Evolutionary conservation across 2,329 filamentous ascomycete genomes (phyloP), one percentile per base, ranked within the genome.

Genomic region (Gnomoniopsis smithogilvyi): DNA sequence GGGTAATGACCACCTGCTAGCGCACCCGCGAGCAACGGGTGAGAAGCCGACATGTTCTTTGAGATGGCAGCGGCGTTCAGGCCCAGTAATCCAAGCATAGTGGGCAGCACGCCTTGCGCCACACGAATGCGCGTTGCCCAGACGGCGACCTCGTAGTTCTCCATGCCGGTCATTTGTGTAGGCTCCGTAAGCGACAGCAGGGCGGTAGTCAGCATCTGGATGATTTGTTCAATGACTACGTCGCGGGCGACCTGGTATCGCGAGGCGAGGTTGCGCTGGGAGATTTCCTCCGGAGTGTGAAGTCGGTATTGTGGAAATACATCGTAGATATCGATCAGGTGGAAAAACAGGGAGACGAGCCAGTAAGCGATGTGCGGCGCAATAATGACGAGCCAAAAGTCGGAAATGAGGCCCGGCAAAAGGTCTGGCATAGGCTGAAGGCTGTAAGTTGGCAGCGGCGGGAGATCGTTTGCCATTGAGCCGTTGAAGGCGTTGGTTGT

Each of bases 251-350:
- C 92, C 68, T 97, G 89, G 76, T 84, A 91, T 63, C 92, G 86
- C 50, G 90, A 85, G 55, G 92, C 94, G 69, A 91, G 91, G 74
- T 97, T 97, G 67, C 93, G 86, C 73, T 91, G 91, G 38, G 87
- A 72, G 63, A 98, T 89, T 74, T 98, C 94, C 54, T 92, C 92
- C 15, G 95, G 95, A 0, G 95, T 98, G 76, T 99, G 95, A 46
- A 99, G 81, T 63, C 95, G 89, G 76, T 98, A 97, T 68, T 96
- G 86, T 19, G 93, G 88, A 72, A 94, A 96, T 41, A 94, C 78
- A 73, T 97, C 91, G 75, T 88, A 87, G 60, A 87, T 79, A 75
- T 99, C 95, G 69, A 98, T 87, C 66, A 87, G 70, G 78, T 98
- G 94, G 78, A 96, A 99, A 71, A 94, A 76, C 72, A 91, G 76